These are phyloP conservation scores for Ilex asprella DNA, from an alignment of 257 asterid genomes.

Conservation along the genomic window DNA sequence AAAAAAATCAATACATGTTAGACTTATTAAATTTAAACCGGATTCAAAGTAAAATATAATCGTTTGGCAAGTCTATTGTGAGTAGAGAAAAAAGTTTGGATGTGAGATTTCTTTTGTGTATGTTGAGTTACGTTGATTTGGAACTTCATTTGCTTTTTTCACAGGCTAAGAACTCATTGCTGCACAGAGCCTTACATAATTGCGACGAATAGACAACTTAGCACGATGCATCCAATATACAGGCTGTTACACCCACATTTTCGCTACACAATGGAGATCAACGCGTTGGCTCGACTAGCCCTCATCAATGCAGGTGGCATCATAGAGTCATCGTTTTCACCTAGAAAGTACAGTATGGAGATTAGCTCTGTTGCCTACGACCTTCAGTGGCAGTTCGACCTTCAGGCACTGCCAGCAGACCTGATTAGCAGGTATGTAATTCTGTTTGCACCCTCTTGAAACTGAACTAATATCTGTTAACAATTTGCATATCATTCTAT, in stretches of 20 bases:
- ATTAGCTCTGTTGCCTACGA: conserved; percentile 59
- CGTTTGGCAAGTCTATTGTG: no score
- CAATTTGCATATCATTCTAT: no score
- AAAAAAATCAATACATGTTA: no score
- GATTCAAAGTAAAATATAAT: no score
- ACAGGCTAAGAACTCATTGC: conserved; percentile 74
- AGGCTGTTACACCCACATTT: conserved; percentile 65
- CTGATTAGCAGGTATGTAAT: conserved; percentile 45
- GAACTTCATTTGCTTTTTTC: not conserved
- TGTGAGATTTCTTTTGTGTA: no score
- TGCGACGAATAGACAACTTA: conserved; percentile 60
- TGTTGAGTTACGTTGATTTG: no score
- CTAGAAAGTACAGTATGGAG: conserved; percentile 46
- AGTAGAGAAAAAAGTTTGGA: no score
- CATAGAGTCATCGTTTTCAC: conserved; percentile 51
- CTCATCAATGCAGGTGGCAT: conserved; percentile 56
- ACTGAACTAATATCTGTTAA: no score
- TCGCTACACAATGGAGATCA: conserved; percentile 88
- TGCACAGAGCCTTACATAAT: conserved; percentile 76
- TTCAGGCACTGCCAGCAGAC: conserved; percentile 60
- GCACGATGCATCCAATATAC: conserved; percentile 74
- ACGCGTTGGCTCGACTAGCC: conserved; percentile 53
- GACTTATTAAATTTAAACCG: no score
- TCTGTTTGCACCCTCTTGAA: no score
- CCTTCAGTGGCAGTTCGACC: conserved; percentile 65